phyloP scores from a whole-genome alignment of 352 stramenopile species.

The Phytophthora pisi region DNA sequence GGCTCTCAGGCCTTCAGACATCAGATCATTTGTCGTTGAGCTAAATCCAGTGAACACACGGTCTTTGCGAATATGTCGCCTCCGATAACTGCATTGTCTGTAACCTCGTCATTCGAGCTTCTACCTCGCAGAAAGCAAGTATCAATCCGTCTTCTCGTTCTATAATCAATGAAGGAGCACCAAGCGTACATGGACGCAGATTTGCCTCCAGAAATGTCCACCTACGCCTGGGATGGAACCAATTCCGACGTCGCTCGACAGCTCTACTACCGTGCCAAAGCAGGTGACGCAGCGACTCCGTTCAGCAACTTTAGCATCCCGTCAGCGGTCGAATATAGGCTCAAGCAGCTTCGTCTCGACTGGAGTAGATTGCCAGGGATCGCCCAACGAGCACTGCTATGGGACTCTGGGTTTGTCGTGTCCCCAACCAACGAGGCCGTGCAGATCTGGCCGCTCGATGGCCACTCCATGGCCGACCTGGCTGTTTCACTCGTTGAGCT shows the following conservation, averaged over 20 bases:
- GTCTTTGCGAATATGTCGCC: too few relatives aligned
- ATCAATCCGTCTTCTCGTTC: too few relatives aligned
- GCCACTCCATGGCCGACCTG: slow-evolving; percentile 21
- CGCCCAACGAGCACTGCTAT: slow-evolving; percentile 29
- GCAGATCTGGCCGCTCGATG: slow-evolving; percentile 24
- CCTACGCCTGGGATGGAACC: slow-evolving; percentile 20
- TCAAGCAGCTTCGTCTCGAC: slow-evolving; percentile 1
- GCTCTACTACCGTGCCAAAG: slow-evolving; percentile 28
- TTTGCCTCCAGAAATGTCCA: not conserved
- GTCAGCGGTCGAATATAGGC: not conserved
- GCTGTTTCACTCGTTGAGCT: slow-evolving; percentile 20
- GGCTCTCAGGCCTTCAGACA: not conserved
- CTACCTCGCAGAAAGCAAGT: not conserved
- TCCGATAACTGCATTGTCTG: not conserved
- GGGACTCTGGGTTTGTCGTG: slow-evolving; percentile 27
- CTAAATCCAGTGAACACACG: not conserved
- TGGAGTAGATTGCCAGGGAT: slow-evolving; percentile 19
- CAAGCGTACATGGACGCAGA: not conserved
- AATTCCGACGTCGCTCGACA: slow-evolving; percentile 35
- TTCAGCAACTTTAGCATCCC: slow-evolving; percentile 9
- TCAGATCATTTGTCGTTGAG: not conserved
- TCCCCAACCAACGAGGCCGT: not conserved
- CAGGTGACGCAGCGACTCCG: not conserved
- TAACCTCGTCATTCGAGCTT: not conserved
- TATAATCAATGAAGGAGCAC: not conserved